Evolutionary conservation across 495 filamentous ascomycete species (phyloP), one percentile per base, ranked within the genome.

Genomic region (Hyaloscypha bicolor): DNA sequence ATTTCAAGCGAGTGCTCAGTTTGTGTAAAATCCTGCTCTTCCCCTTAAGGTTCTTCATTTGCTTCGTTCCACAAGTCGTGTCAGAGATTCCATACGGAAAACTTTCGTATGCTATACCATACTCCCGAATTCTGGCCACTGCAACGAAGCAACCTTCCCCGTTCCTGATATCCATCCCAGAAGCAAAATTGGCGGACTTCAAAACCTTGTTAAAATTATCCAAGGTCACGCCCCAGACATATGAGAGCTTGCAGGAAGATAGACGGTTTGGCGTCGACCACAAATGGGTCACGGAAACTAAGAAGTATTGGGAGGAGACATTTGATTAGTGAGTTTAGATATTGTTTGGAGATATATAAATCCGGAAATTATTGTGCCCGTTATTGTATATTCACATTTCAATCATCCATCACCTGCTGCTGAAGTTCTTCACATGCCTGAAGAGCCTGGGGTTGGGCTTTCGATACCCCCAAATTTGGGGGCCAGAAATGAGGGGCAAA

Each of bases 171-270:
- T 19, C 51, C 4, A 25, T 53, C 4, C 16, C 51, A 6, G 51
- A 25, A 53, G 51, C 4, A 14, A 25, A 53, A 25, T 6, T 53
- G 22, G 4, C 51, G 12, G 81, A 84, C 25, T 78, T 88, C 64
- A 71, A 80, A 55, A 76, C 76, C 4, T 78, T 89, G 8, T 69
- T 89, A 8, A 74, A 76, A 61, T 67, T 85, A 6, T 81, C 86
- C 31, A 84, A 79, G 66, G 74, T 88, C 9, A 84, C 80, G 0
- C 84, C 83, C 0, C 66, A 74, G 16, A 82, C 85, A 1, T 89
- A 77, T 37, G 84, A 87, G 73, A 84, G 80, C 69, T 72, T 58
- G 30, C 55, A 58, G 21, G 51, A 53, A 53, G 51, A 53, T 25
- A 19, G 55, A 58, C 14, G 55, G 5, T 58, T 30, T 32, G 55